Conservation (phyloP, 257 asterid species). For the Salvia splendens region DNA sequence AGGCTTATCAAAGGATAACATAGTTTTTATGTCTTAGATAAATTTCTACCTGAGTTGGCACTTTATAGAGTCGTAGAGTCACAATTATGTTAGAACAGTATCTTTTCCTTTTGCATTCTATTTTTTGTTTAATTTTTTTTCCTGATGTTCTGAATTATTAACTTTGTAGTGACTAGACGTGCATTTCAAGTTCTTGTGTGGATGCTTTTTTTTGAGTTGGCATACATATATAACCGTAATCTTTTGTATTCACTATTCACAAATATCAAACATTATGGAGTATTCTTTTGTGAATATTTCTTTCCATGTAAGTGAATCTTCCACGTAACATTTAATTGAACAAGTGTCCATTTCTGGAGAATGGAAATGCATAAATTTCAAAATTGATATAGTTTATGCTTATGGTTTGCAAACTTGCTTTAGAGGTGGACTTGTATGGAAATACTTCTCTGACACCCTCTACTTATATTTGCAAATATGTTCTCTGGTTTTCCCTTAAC, state of each 20-base stretch:
- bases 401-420: background rate
- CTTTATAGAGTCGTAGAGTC: background rate
- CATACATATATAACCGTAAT: background rate
- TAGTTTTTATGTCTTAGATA: background rate
- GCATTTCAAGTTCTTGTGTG: background rate
- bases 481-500: constrained; percentile 45
- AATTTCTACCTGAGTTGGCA: background rate
- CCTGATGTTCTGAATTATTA: background rate
- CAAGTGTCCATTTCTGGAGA: constrained; percentile 2
- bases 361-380: constrained; percentile 15
- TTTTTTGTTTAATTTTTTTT: constrained; percentile 2
- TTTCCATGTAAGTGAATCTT: background rate
- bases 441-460: background rate
- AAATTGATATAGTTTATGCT: background rate
- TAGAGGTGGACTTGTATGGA: constrained; percentile 6
- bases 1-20: background rate
- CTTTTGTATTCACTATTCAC: background rate
- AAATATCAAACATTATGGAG: background rate
- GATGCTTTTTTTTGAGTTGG: background rate
- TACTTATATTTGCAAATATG: background rate
- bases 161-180: background rate
- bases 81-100: background rate
- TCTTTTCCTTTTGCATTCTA: background rate
- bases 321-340: background rate
- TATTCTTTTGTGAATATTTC: background rate